A percentile compares a stretch with the other conserved stretches of the same genome.
These are phyloP conservation scores for Chytriomyces confervae DNA, from an alignment of 192 early-diverging fungal species.

Conservation along the genomic window DNA sequence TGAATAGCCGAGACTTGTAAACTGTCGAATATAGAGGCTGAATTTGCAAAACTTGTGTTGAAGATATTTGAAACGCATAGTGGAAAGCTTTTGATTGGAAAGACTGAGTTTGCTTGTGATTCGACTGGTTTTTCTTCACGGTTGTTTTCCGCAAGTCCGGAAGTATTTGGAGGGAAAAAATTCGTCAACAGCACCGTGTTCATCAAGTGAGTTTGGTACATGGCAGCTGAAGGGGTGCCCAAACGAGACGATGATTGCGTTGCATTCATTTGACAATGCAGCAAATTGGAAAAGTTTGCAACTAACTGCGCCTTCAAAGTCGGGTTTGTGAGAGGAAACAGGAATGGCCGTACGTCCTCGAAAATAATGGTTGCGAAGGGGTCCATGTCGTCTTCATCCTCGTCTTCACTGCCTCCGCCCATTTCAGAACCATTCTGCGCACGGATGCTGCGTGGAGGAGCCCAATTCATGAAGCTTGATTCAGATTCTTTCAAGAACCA, in stretches of 20 bases:
- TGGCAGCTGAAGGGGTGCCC: constrained; percentile 27
- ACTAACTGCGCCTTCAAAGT: constrained; percentile 32
- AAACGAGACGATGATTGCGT: constrained; percentile 26
- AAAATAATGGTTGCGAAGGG: constrained; percentile 50
- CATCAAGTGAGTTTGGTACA: constrained; percentile 34
- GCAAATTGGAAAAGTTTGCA: constrained; percentile 41
- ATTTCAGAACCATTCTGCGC: not conserved
- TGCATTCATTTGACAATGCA: constrained; percentile 37
- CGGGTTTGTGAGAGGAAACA: constrained; percentile 37
- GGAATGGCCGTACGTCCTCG: constrained; percentile 41
- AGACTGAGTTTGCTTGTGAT: not conserved
- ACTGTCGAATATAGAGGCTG: not conserved
- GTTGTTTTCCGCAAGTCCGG: not conserved
- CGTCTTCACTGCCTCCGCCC: not conserved
- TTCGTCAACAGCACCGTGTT: not conserved
- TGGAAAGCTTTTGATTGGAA: constrained; percentile 22
- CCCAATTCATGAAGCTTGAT: constrained; percentile 36
- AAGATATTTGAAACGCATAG: not conserved
- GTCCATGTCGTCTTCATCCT: constrained; percentile 35
- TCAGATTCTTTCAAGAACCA: constrained; percentile 38
- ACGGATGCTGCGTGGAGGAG: constrained; percentile 25
- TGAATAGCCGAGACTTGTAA: not conserved
- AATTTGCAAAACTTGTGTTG: not conserved
- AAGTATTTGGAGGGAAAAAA: constrained; percentile 37
- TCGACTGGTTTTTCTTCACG: not conserved